Evolutionary conservation across 179 eudicot genomes (phyloP).

Genomic region (Pouteria campechiana): DNA sequence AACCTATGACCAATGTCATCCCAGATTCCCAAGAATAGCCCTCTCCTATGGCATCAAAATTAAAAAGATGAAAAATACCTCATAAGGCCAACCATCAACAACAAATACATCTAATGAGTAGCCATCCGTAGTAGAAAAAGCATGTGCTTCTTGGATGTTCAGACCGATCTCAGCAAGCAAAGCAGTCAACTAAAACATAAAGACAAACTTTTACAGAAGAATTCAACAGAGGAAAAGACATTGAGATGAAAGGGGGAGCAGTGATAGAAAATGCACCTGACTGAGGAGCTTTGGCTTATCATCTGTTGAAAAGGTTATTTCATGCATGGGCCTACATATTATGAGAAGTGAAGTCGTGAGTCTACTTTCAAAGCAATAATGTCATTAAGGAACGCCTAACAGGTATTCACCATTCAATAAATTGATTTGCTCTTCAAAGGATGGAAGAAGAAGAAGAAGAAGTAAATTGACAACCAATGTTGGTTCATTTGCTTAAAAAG

Average conservation of each 20-base stretch:
- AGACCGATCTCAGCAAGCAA: conserved; percentile 72
- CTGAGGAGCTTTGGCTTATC: conserved; percentile 81
- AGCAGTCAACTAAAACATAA: conserved; percentile 60
- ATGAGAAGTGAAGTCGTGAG: too few species aligned
- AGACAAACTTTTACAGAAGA: not conserved
- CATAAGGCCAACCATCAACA: conserved; percentile 72
- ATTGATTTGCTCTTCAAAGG: too few species aligned
- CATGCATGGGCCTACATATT: conserved; percentile 57
- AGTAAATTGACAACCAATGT: too few species aligned
- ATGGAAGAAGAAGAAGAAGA: too few species aligned
- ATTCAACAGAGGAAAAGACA: not conserved
- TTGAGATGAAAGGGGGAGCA: not conserved
- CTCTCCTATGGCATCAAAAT: too few species aligned
- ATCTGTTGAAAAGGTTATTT: conserved; percentile 67
- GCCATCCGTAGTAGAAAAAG: conserved; percentile 81
- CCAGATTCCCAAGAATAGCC: too few species aligned
- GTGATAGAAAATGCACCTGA: conserved; percentile 28
- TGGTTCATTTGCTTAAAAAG: too few species aligned
- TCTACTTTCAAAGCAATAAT: too few species aligned
- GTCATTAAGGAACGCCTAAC: too few species aligned
- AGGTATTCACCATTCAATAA: too few species aligned
- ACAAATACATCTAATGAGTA: conserved; percentile 90
- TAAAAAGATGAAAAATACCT: conserved; percentile 31
- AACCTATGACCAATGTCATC: too few species aligned
- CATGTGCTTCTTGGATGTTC: conserved; percentile 95